phyloP scores from a whole-genome alignment of 495 filamentous ascomycete genomes.

The Lophiostoma macrostomum region DNA sequence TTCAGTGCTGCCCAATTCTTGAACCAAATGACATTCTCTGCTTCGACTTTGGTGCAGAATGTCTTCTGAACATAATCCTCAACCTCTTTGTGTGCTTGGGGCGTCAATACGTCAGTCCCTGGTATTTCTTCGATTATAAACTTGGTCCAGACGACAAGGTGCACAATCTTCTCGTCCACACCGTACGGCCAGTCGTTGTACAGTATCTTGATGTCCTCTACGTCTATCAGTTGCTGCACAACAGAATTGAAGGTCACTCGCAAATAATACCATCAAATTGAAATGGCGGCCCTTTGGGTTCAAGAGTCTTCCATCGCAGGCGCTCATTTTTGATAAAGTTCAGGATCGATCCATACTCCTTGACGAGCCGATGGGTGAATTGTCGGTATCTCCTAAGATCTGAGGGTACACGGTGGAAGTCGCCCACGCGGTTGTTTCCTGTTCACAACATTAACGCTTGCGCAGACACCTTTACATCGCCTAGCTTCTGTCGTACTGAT shows the following conservation, averaged over 20 bases:
- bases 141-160: conserved; percentile 90
- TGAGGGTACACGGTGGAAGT: conserved; percentile 70
- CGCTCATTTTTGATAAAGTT: conserved; percentile 65
- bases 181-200: conserved; percentile 94
- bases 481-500: conserved; percentile 45
- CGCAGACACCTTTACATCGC: neutral
- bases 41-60: conserved; percentile 52
- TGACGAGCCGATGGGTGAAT: conserved; percentile 59
- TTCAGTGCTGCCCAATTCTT: conserved; percentile 84
- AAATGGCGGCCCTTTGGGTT: conserved; percentile 49
- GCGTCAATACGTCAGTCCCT: conserved; percentile 63
- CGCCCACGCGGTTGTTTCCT: conserved; percentile 63
- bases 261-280: conserved; percentile 46
- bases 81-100: conserved; percentile 59
- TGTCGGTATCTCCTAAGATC: conserved; percentile 69
- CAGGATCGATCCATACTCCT: conserved; percentile 69
- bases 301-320: conserved; percentile 59
- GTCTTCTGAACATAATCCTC: conserved; percentile 62
- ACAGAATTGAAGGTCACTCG: neutral
- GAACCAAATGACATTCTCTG: conserved; percentile 66
- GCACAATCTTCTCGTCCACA: conserved; percentile 68
- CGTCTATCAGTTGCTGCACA: too few relatives aligned
- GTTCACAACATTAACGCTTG: neutral
- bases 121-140: conserved; percentile 70
- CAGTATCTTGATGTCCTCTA: conserved; percentile 72